Conservation (phyloP, 164 flowering plant genomes). For the Akebia trifoliata region DNA sequence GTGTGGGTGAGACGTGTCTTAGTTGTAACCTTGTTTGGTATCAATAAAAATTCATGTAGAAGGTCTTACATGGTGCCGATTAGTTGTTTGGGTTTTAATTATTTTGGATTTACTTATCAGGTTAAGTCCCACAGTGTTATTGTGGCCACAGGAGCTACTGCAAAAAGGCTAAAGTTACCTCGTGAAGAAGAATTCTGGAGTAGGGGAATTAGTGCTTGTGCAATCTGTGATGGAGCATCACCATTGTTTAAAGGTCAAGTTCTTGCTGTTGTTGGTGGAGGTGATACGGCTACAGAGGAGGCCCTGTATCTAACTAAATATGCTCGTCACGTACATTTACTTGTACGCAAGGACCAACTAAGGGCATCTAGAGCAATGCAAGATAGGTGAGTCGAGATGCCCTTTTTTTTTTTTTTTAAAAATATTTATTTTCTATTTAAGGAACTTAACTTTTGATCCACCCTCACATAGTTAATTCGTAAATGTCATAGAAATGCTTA, state of each 20-base stretch:
- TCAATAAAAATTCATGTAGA: not conserved
- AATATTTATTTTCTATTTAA: not conserved
- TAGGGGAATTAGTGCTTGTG: slow-evolving; percentile 98
- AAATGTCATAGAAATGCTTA: too few relatives aligned
- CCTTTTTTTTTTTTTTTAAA: not conserved
- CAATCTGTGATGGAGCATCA: slow-evolving; percentile 98
- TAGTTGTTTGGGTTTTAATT: not conserved
- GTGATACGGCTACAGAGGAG: slow-evolving; percentile 99
- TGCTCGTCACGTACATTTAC: slow-evolving; percentile 94
- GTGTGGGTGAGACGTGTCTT: too few relatives aligned
- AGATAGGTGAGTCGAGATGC: slow-evolving; percentile 60
- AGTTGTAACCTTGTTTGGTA: not conserved
- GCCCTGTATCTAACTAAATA: slow-evolving; percentile 91
- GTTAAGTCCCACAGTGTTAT: slow-evolving; percentile 83
- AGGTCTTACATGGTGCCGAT: not conserved
- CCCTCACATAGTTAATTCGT: not conserved
- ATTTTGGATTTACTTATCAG: slow-evolving; percentile 31
- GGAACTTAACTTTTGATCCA: not conserved
- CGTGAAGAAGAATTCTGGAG: slow-evolving; percentile 98
- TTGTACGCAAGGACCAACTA: slow-evolving; percentile 76
- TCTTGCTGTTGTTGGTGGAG: slow-evolving; percentile 98
- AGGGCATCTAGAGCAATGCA: slow-evolving; percentile 98
- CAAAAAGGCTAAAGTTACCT: slow-evolving; percentile 73
- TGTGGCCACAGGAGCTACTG: slow-evolving; percentile 91
- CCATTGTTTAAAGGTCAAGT: slow-evolving; percentile 89